Evolutionary conservation across 2,329 filamentous ascomycete genomes (phyloP).

Genomic region (Nemania sp.): DNA sequence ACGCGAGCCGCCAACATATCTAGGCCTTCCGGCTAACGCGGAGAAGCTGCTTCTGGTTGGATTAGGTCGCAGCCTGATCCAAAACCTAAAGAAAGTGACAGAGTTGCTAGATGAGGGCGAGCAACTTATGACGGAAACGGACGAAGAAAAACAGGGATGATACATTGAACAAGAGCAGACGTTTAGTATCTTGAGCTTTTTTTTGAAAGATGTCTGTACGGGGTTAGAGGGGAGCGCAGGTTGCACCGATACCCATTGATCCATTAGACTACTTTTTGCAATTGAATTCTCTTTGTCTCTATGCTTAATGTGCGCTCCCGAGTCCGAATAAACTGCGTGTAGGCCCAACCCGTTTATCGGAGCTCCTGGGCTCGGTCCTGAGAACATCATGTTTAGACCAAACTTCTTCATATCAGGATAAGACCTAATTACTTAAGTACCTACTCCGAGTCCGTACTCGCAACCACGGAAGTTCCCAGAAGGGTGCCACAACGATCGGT

Average conservation of each 20-base stretch:
- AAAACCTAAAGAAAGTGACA: conserved; percentile 81
- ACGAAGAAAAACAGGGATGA: not conserved
- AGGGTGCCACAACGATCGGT: too few species aligned
- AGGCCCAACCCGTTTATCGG: too few species aligned
- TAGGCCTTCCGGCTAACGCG: conserved; percentile 91
- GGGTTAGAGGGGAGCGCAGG: not conserved
- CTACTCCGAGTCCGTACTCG: too few species aligned
- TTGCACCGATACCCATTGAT: conserved; percentile 12
- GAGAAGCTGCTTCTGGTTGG: conserved; percentile 93
- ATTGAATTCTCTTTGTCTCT: conserved; percentile 5
- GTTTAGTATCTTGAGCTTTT: not conserved
- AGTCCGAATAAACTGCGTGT: not conserved
- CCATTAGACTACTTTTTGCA: conserved; percentile 4
- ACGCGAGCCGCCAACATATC: conserved; percentile 92
- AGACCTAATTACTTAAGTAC: too few species aligned
- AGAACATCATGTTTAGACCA: too few species aligned
- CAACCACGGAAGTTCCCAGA: too few species aligned
- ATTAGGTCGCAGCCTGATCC: conserved; percentile 81
- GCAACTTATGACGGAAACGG: conserved; percentile 73
- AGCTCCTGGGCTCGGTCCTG: too few species aligned
- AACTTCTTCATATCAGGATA: too few species aligned
- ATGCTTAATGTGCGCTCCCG: not conserved
- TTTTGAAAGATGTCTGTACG: not conserved
- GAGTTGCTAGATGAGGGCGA: conserved; percentile 92
- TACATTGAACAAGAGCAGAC: not conserved